Evolutionary conservation across 805 yeast genomes (phyloP), one percentile per base, ranked within the genome.

Genomic region (Yamadazyma nakazawae): DNA sequence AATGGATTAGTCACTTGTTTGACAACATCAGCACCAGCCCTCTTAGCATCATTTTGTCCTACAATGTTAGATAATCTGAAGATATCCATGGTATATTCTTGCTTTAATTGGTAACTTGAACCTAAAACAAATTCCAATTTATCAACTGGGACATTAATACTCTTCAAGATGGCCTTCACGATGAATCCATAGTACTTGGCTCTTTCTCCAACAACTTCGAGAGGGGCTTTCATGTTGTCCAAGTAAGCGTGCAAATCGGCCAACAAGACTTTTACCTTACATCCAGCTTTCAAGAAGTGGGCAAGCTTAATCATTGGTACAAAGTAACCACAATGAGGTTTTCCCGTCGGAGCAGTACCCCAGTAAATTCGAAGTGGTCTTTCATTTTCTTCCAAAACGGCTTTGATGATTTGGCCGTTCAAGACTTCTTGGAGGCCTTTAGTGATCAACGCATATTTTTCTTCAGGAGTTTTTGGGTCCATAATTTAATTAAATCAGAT

Each of bases 321-420:
- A 62, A 94, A 89, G 78, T 94, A 94, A 43, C 98, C 99, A 74
- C 97, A 91, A 71, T 94, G 99, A 38, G 98, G 97, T 69, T 81
- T 88, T 44, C 99, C 99, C 4, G 99, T 94, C 50, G 99, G 98
- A 7, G 99, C 99, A 17, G 98, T 91, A 56, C 99, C 99, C 98
- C 97, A 94, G 81, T 94, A 94, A 61, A 94, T 70, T 60, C 82
- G 86, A 55, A 95, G 68, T 12, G 94, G 88, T 58, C 96, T 82
- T 58, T 88, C 81, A 60, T 88, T 85, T 46, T 79, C 84, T 62
- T 87, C 94, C 51, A 91, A 73, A 30, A 89, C 81, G 61, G 89
- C 79, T 62, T 86, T 86, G 68, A 92, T 88, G 67, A 90, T 88
- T 66, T 87, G 91, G 34, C 81, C 84, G 65, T 92, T 89, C 50